Percentiles rank a stretch among this genome's conserved stretches.
phyloP scores from a whole-genome alignment of 176 grass and related monocot genomes.

The Lolium multiflorum region DNA sequence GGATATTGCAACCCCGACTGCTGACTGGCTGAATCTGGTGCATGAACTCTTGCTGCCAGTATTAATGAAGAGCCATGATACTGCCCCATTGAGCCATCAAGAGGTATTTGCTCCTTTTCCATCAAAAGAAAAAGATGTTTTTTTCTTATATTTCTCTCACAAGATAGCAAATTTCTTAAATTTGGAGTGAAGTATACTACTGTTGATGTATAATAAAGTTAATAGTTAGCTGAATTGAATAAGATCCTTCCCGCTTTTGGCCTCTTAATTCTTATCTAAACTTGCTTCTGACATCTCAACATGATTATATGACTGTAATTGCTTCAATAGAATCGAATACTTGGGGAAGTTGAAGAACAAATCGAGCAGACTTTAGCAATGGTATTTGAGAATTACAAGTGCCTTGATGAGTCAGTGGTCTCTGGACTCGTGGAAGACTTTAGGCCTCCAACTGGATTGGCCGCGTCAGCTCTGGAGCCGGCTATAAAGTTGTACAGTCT shows the following conservation, averaged over 20 bases:
- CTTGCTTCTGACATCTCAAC: conserved; percentile 29
- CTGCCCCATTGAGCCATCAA: conserved; percentile 86
- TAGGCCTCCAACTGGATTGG: conserved; percentile 74
- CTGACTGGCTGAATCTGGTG: conserved; percentile 85
- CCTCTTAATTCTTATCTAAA: neutral
- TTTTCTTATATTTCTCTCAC: neutral
- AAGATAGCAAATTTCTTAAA: conserved; percentile 16
- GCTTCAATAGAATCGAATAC: conserved; percentile 83
- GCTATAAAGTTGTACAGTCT: conserved; percentile 94
- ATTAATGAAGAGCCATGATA: conserved; percentile 76
- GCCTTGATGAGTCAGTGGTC: conserved; percentile 74
- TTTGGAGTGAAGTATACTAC: conserved; percentile 23
- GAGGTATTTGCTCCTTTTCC: conserved; percentile 64
- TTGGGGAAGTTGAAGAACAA: conserved; percentile 93
- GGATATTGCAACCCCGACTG: conserved; percentile 96
- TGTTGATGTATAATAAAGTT: neutral
- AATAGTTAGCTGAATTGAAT: conserved; percentile 33
- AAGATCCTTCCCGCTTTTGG: neutral
- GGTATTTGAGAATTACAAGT: conserved; percentile 98
- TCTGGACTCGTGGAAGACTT: conserved; percentile 87
- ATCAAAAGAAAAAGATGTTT: neutral
- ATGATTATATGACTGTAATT: conserved; percentile 23
- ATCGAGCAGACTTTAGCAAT: conserved; percentile 83
- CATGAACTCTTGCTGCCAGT: conserved; percentile 91
- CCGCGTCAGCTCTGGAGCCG: conserved; percentile 76